phyloP scores from a whole-genome alignment of 495 filamentous ascomycete species.

The Neurospora sp. region DNA sequence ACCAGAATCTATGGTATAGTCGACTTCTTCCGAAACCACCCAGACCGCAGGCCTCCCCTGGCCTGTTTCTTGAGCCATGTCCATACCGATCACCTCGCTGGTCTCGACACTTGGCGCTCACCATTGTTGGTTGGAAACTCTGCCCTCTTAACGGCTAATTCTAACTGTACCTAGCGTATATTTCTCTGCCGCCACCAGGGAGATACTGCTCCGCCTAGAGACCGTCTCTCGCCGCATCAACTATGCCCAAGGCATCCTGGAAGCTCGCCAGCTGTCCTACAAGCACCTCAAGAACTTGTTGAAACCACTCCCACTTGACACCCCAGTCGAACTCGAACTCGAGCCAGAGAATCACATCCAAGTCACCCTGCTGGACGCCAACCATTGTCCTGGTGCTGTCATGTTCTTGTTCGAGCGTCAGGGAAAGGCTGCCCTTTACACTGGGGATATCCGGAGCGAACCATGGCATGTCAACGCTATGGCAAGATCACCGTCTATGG shows the following conservation, averaged over 20 bases:
- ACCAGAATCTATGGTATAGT: conserved; percentile 44
- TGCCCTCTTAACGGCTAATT: not conserved
- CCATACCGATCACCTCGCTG: conserved; percentile 82
- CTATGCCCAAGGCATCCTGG: conserved; percentile 66
- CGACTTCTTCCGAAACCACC: conserved; percentile 68
- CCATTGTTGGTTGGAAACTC: conserved; percentile 45
- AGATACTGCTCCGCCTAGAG: conserved; percentile 68
- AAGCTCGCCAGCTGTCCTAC: conserved; percentile 57
- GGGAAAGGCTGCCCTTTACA: conserved; percentile 73
- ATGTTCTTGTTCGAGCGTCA: conserved; percentile 85
- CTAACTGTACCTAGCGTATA: conserved; percentile 48
- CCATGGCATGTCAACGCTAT: conserved; percentile 47
- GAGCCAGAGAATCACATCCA: conserved; percentile 54
- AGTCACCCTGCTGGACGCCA: conserved; percentile 83
- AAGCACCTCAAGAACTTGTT: conserved; percentile 64
- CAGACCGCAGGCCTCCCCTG: conserved; percentile 49
- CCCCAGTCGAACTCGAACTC: conserved; percentile 69
- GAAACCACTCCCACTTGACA: conserved; percentile 78
- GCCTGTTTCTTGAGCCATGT: conserved; percentile 91
- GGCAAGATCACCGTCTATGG: conserved; percentile 56
- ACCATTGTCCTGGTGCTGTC: conserved; percentile 84
- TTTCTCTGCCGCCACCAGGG: conserved; percentile 75
- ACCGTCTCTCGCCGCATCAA: conserved; percentile 71
- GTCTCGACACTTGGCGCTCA: conserved; percentile 64
- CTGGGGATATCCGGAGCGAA: conserved; percentile 80